A percentile compares a stretch with the other conserved stretches of the same genome.
Evolutionary conservation across 345 rosid genomes (phyloP).

Genomic region (Pistacia vera): DNA sequence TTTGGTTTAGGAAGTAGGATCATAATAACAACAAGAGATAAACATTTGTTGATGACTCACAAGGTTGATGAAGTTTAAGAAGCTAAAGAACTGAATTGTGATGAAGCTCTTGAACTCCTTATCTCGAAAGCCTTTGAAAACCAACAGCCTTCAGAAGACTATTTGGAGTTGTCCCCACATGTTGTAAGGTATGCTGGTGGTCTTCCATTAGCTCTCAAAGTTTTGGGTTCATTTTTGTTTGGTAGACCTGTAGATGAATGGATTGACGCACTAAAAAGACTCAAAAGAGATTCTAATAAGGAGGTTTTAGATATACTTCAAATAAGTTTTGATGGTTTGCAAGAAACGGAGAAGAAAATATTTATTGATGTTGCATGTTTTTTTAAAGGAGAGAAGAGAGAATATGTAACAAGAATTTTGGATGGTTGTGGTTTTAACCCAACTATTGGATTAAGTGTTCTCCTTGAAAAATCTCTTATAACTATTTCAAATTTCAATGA

Average conservation of each 20-base stretch:
- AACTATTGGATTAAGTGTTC: too few relatives aligned
- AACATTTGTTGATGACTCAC: not conserved
- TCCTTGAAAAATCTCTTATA: too few relatives aligned
- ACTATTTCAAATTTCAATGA: too few relatives aligned
- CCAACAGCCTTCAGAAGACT: not conserved
- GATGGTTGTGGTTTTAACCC: too few relatives aligned
- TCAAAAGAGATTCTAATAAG: too few relatives aligned
- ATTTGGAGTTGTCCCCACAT: not conserved
- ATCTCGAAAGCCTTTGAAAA: not conserved
- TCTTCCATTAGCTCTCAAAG: not conserved
- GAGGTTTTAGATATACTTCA: conserved; percentile 24
- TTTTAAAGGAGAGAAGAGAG: too few relatives aligned
- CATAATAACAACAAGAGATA: not conserved
- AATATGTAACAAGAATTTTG: too few relatives aligned
- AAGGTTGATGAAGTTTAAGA: not conserved
- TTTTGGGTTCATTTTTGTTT: not conserved
- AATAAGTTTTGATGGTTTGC: too few relatives aligned
- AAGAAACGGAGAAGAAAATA: too few relatives aligned
- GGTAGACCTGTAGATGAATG: not conserved
- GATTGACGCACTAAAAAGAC: not conserved
- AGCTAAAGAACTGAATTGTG: not conserved
- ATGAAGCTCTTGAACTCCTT: not conserved
- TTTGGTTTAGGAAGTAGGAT: conserved; percentile 3
- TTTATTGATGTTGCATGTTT: too few relatives aligned
- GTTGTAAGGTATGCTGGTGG: not conserved